Base-by-base conservation (phyloP, 2,329 filamentous ascomycete species). In the Phaeosphaeriaceae sp. region DNA sequence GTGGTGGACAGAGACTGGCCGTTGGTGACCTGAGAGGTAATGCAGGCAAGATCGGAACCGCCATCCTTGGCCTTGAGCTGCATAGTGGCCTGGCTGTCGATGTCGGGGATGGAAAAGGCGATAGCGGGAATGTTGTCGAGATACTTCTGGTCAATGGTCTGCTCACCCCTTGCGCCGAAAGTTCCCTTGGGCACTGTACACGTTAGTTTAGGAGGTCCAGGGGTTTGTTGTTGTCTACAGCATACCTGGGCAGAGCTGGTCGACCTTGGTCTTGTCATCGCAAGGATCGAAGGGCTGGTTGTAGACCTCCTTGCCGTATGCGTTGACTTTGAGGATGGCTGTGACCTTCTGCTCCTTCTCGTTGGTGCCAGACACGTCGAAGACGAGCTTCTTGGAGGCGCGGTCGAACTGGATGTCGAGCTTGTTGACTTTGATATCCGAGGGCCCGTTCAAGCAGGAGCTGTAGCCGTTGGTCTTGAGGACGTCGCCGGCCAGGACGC, bases 81-180 rank as follows among this genome's bases (percentile, higher is more conserved):
- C 63, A 99, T 82, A 47, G 89, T 95, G 32, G 94, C 95, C 70
- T 90, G 81, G 40, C 94, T 94, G 55, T 94, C 90, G 67, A 99
- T 90, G 75, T 99, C 94, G 51, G 95, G 95, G 30, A 99, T 84
- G 60, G 87, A 86, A 81, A 97, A 99, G 13, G 94, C 94, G 66
- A 99, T 97, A 2, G 87, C 81, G 1, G 95, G 95, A 43, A 99
- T 94, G 79, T 91, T 80, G 54, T 84, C 84, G 56, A 92, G 88
- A 73, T 89, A 94, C 60, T 88, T 72, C 0, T 85, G 79, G 17
- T 93, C 91, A 42, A 99, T 91, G 28, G 83, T 78, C 76, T 95
- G 90, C 3, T 80, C 81, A 49, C 93, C 94, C 46, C 82, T 80
- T 8, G 94, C 93, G 15, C 87, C 79, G 72, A 98, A 99, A 6